Conservation (phyloP, 257 asterid species). For the Striga asiatica region DNA sequence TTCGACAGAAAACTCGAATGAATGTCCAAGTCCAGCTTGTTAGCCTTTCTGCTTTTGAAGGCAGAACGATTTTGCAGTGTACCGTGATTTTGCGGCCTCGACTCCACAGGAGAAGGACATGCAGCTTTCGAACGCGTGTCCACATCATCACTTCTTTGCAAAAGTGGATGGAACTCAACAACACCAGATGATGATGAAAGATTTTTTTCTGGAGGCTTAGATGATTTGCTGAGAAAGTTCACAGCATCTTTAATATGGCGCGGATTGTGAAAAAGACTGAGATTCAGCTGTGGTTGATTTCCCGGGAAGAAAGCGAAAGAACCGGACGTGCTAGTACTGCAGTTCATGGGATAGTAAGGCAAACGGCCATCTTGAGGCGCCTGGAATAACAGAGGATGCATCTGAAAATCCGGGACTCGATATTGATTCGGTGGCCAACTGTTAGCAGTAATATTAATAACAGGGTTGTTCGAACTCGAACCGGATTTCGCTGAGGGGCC, state of each 20-base stretch:
- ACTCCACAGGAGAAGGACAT: slow-evolving; percentile 21
- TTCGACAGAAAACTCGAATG: slow-evolving; percentile 50
- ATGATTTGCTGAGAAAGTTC: slow-evolving; percentile 50
- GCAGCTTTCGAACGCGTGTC: slow-evolving; percentile 23
- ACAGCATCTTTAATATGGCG: slow-evolving; percentile 55
- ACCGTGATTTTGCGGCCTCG: slow-evolving; percentile 27
- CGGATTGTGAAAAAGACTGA: slow-evolving; percentile 65
- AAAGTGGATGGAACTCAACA: slow-evolving; percentile 78
- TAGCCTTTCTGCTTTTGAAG: slow-evolving; percentile 28
- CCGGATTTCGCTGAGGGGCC: slow-evolving; percentile 25
- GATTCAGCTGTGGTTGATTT: slow-evolving; percentile 63
- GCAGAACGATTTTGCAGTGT: slow-evolving; percentile 21
- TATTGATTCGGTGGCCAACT: slow-evolving; percentile 23
- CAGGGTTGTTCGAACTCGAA: slow-evolving; percentile 15
- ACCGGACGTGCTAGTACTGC: slow-evolving; percentile 28
- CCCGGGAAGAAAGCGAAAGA: slow-evolving; percentile 50
- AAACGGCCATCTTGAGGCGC: slow-evolving; percentile 47
- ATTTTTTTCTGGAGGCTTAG: slow-evolving; percentile 34
- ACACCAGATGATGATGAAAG: slow-evolving; percentile 26
- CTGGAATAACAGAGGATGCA: slow-evolving; percentile 95
- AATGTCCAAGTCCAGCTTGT: slow-evolving; percentile 64
- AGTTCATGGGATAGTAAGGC: slow-evolving; percentile 35
- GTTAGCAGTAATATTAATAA: slow-evolving; percentile 15
- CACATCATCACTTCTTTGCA: slow-evolving; percentile 49
- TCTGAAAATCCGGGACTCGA: slow-evolving; percentile 73